Evolutionary conservation across 441 rosid species (phyloP).

Genomic region (Rhodomyrtus psidioides): DNA sequence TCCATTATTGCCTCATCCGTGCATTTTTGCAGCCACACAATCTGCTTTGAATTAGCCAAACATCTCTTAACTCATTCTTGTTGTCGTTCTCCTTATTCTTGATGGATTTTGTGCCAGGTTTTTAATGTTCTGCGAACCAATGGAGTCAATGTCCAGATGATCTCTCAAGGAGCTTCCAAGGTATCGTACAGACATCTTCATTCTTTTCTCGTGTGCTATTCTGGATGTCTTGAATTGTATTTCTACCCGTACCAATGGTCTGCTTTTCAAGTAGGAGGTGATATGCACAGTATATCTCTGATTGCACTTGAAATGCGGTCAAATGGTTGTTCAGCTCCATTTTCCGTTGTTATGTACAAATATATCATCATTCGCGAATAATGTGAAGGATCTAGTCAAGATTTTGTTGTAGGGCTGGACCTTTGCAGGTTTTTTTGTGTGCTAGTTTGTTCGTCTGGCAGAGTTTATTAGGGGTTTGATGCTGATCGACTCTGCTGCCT

Average conservation of each 20-base stretch:
- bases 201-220: not conserved
- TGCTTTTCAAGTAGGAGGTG: not conserved
- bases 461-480: not conserved
- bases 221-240: not conserved
- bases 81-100: not conserved
- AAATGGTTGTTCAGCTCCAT: not conserved
- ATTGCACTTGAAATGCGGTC: not conserved
- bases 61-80: not conserved
- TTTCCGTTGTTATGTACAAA: not conserved
- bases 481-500: not conserved
- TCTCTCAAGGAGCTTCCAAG: conserved; percentile 98
- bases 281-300: not conserved
- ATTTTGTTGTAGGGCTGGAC: not conserved
- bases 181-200: conserved; percentile 13
- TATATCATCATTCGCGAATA: not conserved
- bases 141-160: conserved; percentile 95
- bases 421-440: not conserved
- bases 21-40: not conserved
- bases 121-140: conserved; percentile 70
- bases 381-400: not conserved
- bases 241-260: not conserved
- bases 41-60: not conserved
- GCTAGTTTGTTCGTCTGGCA: not conserved
- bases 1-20: not conserved
- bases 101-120: conserved; percentile 36